Conservation (phyloP, 768 basidiomycete species). For the Pleurotus sapidus region DNA sequence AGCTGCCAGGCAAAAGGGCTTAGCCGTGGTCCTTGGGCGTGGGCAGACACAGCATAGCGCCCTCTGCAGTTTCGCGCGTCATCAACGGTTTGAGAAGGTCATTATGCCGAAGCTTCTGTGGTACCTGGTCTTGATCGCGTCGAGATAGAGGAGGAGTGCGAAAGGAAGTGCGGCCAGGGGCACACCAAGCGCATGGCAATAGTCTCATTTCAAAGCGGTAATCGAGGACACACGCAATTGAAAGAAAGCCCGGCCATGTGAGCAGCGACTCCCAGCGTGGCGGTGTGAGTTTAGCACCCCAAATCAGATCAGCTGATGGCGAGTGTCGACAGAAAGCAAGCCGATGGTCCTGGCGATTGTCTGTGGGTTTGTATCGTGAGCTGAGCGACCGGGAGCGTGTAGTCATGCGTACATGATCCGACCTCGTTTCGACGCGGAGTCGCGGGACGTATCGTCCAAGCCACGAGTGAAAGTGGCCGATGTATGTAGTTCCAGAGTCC, state of each 20-base stretch:
- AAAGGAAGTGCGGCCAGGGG: slow-evolving; percentile 2
- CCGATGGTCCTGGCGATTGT: not conserved
- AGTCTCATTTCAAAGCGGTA: not conserved
- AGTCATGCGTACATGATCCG: not conserved
- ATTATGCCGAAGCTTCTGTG: not conserved
- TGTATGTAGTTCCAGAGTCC: no score
- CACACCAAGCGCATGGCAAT: not conserved
- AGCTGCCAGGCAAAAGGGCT: not conserved
- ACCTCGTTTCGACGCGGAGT: no score
- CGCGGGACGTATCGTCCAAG: no score
- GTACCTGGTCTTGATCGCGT: not conserved
- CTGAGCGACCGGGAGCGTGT: not conserved
- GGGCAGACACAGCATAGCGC: not conserved
- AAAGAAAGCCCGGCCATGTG: not conserved
- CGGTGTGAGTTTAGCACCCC: not conserved
- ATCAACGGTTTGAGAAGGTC: not conserved
- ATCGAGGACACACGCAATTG: not conserved
- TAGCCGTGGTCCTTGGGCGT: not conserved
- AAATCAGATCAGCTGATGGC: not conserved
- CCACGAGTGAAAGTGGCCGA: no score
- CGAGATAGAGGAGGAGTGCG: not conserved
- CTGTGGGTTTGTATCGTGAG: not conserved
- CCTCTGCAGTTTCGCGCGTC: not conserved
- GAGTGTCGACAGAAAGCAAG: not conserved
- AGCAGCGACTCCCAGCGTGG: not conserved